Evolutionary conservation across 2,329 filamentous ascomycete genomes (phyloP), one percentile per base, ranked within the genome.

Genomic region (Pseudogymnoascus sp.): DNA sequence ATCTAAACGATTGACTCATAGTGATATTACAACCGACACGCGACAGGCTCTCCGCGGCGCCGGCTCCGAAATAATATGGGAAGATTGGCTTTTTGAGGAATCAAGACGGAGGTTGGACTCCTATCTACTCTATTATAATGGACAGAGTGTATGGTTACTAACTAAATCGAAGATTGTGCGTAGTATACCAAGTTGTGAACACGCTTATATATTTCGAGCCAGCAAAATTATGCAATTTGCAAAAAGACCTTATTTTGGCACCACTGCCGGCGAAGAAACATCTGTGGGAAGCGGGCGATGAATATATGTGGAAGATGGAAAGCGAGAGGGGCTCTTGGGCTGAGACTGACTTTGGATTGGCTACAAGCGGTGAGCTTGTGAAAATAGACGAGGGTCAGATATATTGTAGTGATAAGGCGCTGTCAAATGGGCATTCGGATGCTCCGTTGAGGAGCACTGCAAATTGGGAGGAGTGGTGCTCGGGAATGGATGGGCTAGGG

Each of bases 391-490:
- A 70, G 34, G 62, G 63, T 7, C 66, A 69, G 60, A n/a, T 67
- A 28, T 70, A 66, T 62, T 71, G 71, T 61, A 65, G 65, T 59
- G 67, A 72, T 66, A 64, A 63, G 14, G 60, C 66, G 60, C 40
- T 72, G 18, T 40, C 65, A 10, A 62, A 69, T 64, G 60, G 61
- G 53, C 62, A 66, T 5, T 53, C 66, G 28, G 65, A 68, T 62
- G 61, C 56, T 14, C 62, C 56, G 40, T 36, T 61, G 63, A 70
- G 66, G 44, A 69, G 63, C 21, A 67, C 23, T 59, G 72, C 65
- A 23, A 72, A 69, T 65, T 80, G 77, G 78, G 73, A 77, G 63
- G 76, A 79, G 64, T 80, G 78, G 78, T 79, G 76, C 62, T 71
- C 74, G 4, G 77, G 76, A 3, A 79, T 78, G 75, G 78, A 80